Base-by-base conservation (phyloP, 2,329 filamentous ascomycete species). In the Fusarium cicatricum region DNA sequence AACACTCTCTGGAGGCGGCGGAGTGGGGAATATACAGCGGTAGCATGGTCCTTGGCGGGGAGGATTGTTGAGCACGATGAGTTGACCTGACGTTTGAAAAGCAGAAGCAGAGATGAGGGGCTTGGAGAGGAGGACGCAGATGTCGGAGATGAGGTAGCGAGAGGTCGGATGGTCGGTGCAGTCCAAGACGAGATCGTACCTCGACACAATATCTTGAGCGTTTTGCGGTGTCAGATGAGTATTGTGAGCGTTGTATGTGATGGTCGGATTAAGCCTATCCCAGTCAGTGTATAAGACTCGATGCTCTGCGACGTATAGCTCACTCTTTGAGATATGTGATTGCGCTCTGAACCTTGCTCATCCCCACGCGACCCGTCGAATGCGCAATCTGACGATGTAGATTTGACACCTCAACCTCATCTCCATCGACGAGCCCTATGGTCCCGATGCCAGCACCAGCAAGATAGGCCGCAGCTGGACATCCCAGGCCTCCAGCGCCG, bases 81-180 rank as follows among this genome's bases (percentile, higher is more conserved):
- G 82, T 75, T 98, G 94, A 2, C 95, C 95, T 52, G 97, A 93
- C 0, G 89, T 92, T 15, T 91, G 87, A 19, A 98, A 83, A 0
- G 95, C 94, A 1, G 93, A 96, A 1, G 94, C 95, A 3, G 92
- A 97, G 11, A 98, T 85, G 14, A 99, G 83, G 0, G 91, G 87
- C 69, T 92, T 95, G 3, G 82, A 77, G 1, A 93, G 80, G 4
- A 97, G 79, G 10, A 97, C 90, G 65, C 92, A 96, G 14, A 90
- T 85, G 71, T 99, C 95, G 0, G 92, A 97, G 62, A 98, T 91
- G 39, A 98, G 84, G 72, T 99, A 98, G 37, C 95, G 90, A 0
- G 92, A 91, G 2, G 91, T 89, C 0, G 95, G 94, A 62, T 94
- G 92, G 74, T 99, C 95, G 10, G 94, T 98, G 73, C 95, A 99